Conservation (phyloP, 1,284 basidiomycete species). For the Dichomitus squalens region DNA sequence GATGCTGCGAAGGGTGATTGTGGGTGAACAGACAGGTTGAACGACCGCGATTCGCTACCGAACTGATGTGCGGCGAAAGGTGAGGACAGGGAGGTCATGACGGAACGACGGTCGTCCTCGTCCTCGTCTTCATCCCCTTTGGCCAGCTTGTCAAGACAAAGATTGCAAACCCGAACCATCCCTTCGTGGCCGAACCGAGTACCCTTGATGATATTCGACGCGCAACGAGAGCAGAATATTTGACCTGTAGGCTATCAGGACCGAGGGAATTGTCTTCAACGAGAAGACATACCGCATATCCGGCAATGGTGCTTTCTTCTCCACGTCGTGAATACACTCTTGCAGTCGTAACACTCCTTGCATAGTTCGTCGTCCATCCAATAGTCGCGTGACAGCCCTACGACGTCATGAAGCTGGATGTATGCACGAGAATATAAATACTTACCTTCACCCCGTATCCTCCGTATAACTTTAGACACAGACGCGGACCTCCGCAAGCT, state of each 20-base stretch:
- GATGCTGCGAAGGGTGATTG: slow-evolving; percentile 90
- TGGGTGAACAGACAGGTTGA: slow-evolving; percentile 55
- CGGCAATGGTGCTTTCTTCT: slow-evolving; percentile 93
- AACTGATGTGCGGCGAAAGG: slow-evolving; percentile 64
- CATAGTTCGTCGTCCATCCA: slow-evolving; percentile 99
- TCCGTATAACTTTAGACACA: slow-evolving; percentile 86
- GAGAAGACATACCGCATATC: slow-evolving; percentile 72
- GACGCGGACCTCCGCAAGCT: slow-evolving; percentile 77
- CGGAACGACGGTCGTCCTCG: slow-evolving; percentile 79
- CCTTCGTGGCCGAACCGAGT: slow-evolving; percentile 93
- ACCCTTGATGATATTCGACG: slow-evolving; percentile 96
- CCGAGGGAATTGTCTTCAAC: slow-evolving; percentile 7
- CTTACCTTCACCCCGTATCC: slow-evolving; percentile 83
- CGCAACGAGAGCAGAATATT: slow-evolving; percentile 92
- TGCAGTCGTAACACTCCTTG: slow-evolving; percentile 95
- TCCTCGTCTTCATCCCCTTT: slow-evolving; percentile 73
- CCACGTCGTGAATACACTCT: slow-evolving; percentile 90
- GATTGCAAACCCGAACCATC: slow-evolving; percentile 91
- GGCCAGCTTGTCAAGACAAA: slow-evolving; percentile 90
- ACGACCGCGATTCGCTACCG: slow-evolving; percentile 50
- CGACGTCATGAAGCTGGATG: slow-evolving; percentile 1
- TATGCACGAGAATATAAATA: background rate
- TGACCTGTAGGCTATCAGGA: slow-evolving; percentile 54
- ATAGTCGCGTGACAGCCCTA: slow-evolving; percentile 84
- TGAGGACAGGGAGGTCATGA: slow-evolving; percentile 67